A percentile compares a stretch with the other conserved stretches of the same genome.
Evolutionary conservation across 2,329 filamentous ascomycete genomes (phyloP).

Genomic region (Fusarium armeniacum): DNA sequence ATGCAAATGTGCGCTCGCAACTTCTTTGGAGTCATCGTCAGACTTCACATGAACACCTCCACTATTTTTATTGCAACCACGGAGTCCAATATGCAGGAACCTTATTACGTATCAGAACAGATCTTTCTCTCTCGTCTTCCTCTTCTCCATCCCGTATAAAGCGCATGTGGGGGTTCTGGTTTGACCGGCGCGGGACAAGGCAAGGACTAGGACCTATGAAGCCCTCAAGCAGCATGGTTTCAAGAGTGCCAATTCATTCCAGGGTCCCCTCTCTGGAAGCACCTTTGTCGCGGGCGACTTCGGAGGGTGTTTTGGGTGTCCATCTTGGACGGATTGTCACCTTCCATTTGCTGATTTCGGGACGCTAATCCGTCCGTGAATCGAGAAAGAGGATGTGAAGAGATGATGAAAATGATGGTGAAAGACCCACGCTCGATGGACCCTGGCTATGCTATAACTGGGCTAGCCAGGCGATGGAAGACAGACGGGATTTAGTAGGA

Average conservation of each 20-base stretch:
- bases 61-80: conserved; percentile 37
- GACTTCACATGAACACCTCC: conserved; percentile 41
- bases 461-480: conserved; percentile 1
- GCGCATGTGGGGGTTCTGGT: conserved; percentile 30
- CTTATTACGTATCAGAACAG: conserved; percentile 44
- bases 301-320: conserved; percentile 39
- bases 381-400: conserved; percentile 12
- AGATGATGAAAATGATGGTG: conserved; percentile 5
- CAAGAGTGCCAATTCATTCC: conserved; percentile 3
- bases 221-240: background rate
- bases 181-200: background rate
- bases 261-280: conserved; percentile 9
- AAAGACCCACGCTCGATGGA: conserved; percentile 32
- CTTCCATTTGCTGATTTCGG: conserved; percentile 35
- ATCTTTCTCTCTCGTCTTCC: background rate
- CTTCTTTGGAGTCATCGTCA: conserved; percentile 7
- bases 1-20: conserved; percentile 17
- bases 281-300: conserved; percentile 32
- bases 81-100: conserved; percentile 28
- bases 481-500: background rate
- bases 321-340: conserved; percentile 10
- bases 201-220: conserved; percentile 18
- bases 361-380: conserved; percentile 31
- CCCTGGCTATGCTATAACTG: conserved; percentile 8
- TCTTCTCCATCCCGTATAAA: conserved; percentile 11